A percentile compares a stretch with the other conserved stretches of the same genome.
phyloP scores from a whole-genome alignment of 108 stramenopile genomes.

The Nitzschia inconspicua region DNA sequence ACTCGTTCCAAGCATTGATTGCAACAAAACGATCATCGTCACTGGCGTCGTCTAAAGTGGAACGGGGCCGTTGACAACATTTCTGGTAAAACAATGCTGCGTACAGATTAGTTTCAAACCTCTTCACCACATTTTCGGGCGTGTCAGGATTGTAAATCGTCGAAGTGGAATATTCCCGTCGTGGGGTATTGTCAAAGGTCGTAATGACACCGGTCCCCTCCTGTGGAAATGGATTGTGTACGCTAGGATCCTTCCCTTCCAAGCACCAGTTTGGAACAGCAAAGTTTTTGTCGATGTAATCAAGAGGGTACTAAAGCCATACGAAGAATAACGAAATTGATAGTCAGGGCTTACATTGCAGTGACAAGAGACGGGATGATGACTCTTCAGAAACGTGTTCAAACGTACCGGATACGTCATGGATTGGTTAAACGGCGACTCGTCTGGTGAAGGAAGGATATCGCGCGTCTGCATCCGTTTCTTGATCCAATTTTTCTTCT shows the following conservation, averaged over 20 bases:
- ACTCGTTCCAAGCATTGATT: conserved; percentile 69
- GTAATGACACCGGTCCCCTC: conserved; percentile 52
- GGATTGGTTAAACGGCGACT: conserved; percentile 38
- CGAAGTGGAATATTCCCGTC: conserved; percentile 42
- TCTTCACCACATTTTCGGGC: conserved; percentile 28
- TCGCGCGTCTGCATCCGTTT: no score
- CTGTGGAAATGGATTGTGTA: neutral
- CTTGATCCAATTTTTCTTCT: no score
- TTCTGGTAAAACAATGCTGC: conserved; percentile 47
- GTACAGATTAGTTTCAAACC: conserved; percentile 32
- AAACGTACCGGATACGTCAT: conserved; percentile 60
- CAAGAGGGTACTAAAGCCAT: conserved; percentile 2
- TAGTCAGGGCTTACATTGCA: no score
- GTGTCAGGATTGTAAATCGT: conserved; percentile 22
- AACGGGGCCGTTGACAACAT: conserved; percentile 31
- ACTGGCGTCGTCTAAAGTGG: neutral
- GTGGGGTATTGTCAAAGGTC: conserved; percentile 75
- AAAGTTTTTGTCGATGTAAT: neutral
- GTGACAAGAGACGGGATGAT: no score
- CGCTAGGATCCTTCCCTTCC: no score
- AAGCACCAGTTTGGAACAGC: conserved; percentile 33
- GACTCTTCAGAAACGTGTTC: no score
- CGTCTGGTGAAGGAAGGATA: no score
- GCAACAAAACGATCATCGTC: conserved; percentile 27
- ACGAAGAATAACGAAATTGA: no score